Percentiles rank a stretch among this genome's conserved stretches.
Conservation (phyloP, 1,284 basidiomycete genomes). For the Coniferiporia weirii region DNA sequence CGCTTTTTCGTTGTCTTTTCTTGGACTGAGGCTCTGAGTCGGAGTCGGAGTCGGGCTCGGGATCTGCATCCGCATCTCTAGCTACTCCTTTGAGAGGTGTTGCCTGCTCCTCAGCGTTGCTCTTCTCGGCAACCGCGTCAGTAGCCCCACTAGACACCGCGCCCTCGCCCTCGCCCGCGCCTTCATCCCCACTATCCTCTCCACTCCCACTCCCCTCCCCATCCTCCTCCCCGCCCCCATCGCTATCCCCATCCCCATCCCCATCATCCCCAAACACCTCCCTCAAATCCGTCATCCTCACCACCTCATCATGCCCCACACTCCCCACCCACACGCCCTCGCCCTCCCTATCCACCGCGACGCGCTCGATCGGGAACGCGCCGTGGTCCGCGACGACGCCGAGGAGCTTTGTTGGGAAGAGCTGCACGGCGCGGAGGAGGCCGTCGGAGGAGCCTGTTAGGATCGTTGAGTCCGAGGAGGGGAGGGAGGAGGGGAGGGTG, state of each 20-base stretch:
- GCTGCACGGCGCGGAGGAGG: constrained; percentile 82
- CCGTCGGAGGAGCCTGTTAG: constrained; percentile 94
- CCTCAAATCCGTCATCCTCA: constrained; percentile 80
- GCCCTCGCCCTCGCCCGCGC: constrained; percentile 24
- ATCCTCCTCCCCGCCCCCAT: constrained; percentile 19
- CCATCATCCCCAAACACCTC: constrained; percentile 54
- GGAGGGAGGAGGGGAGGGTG: constrained; percentile 59
- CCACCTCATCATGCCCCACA: constrained; percentile 84
- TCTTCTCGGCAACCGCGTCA: constrained; percentile 32
- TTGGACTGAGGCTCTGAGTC: constrained; percentile 33
- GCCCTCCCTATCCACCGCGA: constrained; percentile 53
- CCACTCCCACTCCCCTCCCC: constrained; percentile 14
- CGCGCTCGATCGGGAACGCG: constrained; percentile 85
- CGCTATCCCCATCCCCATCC: constrained; percentile 31
- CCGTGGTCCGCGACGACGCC: constrained; percentile 90
- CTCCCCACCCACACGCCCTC: constrained; percentile 83
- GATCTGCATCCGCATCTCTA: constrained; percentile 30
- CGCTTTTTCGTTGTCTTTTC: constrained; percentile 53
- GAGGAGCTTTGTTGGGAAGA: constrained; percentile 85
- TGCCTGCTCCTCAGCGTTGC: constrained; percentile 18
- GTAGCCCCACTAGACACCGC: constrained; percentile 8
- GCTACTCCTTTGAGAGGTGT: constrained; percentile 13
- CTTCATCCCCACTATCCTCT: constrained; percentile 23
- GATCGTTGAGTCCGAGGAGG: constrained; percentile 67
- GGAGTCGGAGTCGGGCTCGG: constrained; percentile 31